Evolutionary conservation across 306 rosid species (phyloP), one percentile per base, ranked within the genome.

Genomic region (Quillaja saponaria): DNA sequence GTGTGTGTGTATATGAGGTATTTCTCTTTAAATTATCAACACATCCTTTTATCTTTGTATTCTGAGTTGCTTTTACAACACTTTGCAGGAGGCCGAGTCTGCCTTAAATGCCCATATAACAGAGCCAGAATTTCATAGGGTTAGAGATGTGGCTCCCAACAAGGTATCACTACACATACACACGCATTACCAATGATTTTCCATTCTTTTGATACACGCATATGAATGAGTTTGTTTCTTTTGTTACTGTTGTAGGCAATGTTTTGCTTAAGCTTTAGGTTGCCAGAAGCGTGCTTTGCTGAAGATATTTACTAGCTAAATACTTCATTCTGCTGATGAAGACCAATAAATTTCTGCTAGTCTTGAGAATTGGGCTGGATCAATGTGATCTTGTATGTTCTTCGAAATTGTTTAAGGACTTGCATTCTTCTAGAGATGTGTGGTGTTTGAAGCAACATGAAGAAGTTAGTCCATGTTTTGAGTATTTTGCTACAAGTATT

Each of bases 141-240:
- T 92, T 65, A 84, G 99, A 78, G 95, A 86, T 67, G 96, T 88
- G 52, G 96, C 96, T 77, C 98, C 96, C 45, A 88, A 88, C 82
- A 92, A 92, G 98, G 98, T 88, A 64, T 61, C 53, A 38, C 41
- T 13, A 4, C 59, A 13, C 35, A n/a, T n/a, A n/a, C n/a, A n/a
- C n/a, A n/a, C n/a, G 34, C 39, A 39, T 7, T 34, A 45, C 33
- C 34, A 8, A 39, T 39, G 13, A 8, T 44, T 25, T 4, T 11
- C 13, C 12, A 1, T 35, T 21, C 42, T 18, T 61, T 57, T 66
- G 19, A 15, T 37, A 34, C 37, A 17, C 35, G 0, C 41, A 67
- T 57, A 18, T 34, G 33, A 57, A 21, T 50, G 35, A 13, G 25
- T 33, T 64, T 48, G 61, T 8, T 10, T 7, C 11, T 3, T 33